A percentile compares a stretch with the other conserved stretches of the same genome.
phyloP scores from a whole-genome alignment of 306 rosid species.

The Psophocarpus tetragonolobus region DNA sequence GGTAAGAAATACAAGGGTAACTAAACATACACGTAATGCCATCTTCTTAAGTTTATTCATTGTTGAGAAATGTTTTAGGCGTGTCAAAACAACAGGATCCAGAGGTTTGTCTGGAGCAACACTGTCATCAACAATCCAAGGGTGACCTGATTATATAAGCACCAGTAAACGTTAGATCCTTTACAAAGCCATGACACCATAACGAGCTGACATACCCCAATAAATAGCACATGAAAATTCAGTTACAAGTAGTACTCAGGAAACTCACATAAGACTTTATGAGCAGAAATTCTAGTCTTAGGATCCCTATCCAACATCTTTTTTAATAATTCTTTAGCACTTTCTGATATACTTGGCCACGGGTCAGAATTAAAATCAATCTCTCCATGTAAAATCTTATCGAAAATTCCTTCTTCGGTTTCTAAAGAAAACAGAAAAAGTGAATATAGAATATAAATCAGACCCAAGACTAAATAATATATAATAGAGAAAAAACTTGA shows the following conservation, averaged over 20 bases:
- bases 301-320: conserved; percentile 81
- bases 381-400: conserved; percentile 67
- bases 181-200: background rate
- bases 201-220: conserved; percentile 14
- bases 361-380: conserved; percentile 73
- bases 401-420: conserved; percentile 73
- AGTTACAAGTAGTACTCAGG: conserved; percentile 21
- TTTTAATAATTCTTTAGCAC: conserved; percentile 72
- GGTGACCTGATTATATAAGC: conserved; percentile 63
- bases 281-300: conserved; percentile 67
- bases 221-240: conserved; percentile 14
- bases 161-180: conserved; percentile 14
- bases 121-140: conserved; percentile 84
- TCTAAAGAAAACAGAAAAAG: conserved; percentile 47
- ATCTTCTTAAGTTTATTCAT: conserved; percentile 90
- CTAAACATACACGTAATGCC: conserved; percentile 71
- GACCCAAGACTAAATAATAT: background rate
- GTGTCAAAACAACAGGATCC: conserved; percentile 87
- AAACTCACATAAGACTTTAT: conserved; percentile 79
- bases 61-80: conserved; percentile 86
- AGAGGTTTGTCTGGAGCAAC: conserved; percentile 88
- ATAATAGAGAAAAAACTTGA: background rate
- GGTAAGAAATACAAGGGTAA: background rate
- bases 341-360: conserved; percentile 79
- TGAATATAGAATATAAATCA: conserved; percentile 14